Evolutionary conservation across 176 grass and related monocot genomes (phyloP).

Genomic region (Aegilops speltoides): DNA sequence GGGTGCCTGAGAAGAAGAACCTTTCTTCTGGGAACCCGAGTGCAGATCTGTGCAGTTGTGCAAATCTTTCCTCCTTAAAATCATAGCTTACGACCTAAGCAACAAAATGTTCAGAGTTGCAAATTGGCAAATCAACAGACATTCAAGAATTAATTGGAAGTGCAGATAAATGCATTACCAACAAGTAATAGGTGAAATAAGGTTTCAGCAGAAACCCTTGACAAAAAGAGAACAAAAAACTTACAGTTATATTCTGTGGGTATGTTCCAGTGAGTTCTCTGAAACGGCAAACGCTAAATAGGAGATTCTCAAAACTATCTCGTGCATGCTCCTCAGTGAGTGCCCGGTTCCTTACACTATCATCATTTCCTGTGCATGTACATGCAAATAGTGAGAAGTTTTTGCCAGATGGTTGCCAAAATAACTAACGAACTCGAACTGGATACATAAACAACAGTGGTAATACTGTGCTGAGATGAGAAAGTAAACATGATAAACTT

Average conservation of each 20-base stretch:
- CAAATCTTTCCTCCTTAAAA: conserved; percentile 91
- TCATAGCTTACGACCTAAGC: conserved; percentile 87
- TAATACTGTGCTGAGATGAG: not conserved
- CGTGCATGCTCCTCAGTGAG: conserved; percentile 95
- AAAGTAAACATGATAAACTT: not conserved
- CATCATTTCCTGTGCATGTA: conserved; percentile 61
- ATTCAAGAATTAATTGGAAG: not conserved
- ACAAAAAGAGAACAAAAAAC: conserved; percentile 27
- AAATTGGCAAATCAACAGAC: not conserved
- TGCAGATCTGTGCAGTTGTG: conserved; percentile 66
- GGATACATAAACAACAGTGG: not conserved
- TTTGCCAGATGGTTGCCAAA: not conserved
- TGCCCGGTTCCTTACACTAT: conserved; percentile 69
- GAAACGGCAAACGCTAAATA: conserved; percentile 95
- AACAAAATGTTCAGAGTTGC: not conserved
- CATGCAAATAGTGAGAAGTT: conserved; percentile 7
- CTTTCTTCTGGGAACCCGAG: conserved; percentile 78
- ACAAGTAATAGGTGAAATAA: not conserved
- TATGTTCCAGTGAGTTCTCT: conserved; percentile 89
- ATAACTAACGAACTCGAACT: conserved; percentile 7
- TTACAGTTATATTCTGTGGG: conserved; percentile 91
- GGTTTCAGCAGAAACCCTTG: not conserved
- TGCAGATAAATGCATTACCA: not conserved
- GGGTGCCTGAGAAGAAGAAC: conserved; percentile 80
- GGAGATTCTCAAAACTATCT: conserved; percentile 96